Evolutionary conservation across 148 eudicot genomes (phyloP).

Genomic region (Cornus kousa): DNA sequence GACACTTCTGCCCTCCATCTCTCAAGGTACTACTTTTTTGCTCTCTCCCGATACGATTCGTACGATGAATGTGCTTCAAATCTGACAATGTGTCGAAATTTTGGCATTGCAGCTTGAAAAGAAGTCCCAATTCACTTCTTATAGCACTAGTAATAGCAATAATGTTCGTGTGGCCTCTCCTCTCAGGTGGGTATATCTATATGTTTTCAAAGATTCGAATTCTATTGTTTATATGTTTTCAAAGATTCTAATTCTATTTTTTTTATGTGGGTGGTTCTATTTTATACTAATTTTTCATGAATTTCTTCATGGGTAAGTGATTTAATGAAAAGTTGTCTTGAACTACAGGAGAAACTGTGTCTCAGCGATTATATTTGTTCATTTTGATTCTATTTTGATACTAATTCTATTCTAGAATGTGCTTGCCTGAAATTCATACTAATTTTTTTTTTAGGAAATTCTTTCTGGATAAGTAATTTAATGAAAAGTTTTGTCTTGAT

Average conservation of each 20-base stretch:
- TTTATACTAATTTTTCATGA: too few species aligned
- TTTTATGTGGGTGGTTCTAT: neutral
- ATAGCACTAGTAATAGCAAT: neutral
- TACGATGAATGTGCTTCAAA: neutral
- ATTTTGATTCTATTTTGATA: too few species aligned
- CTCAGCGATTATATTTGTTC: too few species aligned
- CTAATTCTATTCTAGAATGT: too few species aligned
- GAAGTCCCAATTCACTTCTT: constrained; percentile 16
- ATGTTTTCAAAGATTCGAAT: neutral
- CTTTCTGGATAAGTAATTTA: neutral
- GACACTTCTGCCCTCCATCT: constrained; percentile 12
- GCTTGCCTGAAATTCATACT: neutral
- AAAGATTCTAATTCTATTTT: neutral
- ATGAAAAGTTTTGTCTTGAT: neutral
- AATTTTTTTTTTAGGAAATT: neutral
- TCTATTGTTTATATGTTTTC: neutral
- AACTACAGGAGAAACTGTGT: too few species aligned
- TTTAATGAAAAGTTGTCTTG: too few species aligned
- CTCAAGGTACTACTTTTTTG: constrained; percentile 29
- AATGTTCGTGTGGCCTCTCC: constrained; percentile 5
- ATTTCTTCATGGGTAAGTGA: too few species aligned
- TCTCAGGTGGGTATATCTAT: constrained; percentile 25
- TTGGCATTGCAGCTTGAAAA: constrained; percentile 24
- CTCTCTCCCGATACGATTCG: neutral
- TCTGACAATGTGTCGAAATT: neutral